Base-by-base conservation (phyloP, 768 basidiomycete species). In the Gloeophyllum trabeum region DNA sequence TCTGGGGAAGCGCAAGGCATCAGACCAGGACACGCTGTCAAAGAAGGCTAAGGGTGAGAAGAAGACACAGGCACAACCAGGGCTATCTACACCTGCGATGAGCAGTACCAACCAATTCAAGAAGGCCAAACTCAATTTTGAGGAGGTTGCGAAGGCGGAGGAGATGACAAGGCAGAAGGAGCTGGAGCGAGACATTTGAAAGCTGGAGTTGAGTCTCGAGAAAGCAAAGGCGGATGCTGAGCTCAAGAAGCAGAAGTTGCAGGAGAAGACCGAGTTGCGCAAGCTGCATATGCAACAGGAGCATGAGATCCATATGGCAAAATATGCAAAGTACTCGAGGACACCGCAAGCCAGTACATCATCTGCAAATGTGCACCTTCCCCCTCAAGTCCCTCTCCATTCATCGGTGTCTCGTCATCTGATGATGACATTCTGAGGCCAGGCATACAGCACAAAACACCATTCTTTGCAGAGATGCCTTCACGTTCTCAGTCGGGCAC, bases 151-250 rank as follows among this genome's bases (percentile, higher is more conserved):
- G 2, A 26, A 23, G 20, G 45, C 39, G 13, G 47, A 51, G 40
- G 46, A 51, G 32, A 41, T 39, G 40, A 51, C 50, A 10, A 28
- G 35, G 2, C 52, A 48, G 39, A 40, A 44, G 26, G n/a, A 10
- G 7, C n/a, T 50, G 2, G 41, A 36, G 35, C n/a, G 44, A 37
- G 24, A 19, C 12, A 6, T 20, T n/a, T 6, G 22, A 37, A 39
- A 44, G 25, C 16, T 23, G 6, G 42, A 38, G 25, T 24, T 24
- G 5, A 36, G 24, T 4, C 5, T 41, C 24, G 26, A 28, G 39
- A 22, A 41, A 22, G 7, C 35, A 16, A 30, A 47, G 12, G 36
- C 36, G 5, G 42, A 39, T 18, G 28, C 14, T 5, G 43, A 24
- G 6, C n/a, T 41, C 14, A 26, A 28, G 39, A 24, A 41, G 22